These are phyloP conservation scores for Lagerstroemia speciosa DNA, from an alignment of 345 rosid genomes.

Conservation along the genomic window DNA sequence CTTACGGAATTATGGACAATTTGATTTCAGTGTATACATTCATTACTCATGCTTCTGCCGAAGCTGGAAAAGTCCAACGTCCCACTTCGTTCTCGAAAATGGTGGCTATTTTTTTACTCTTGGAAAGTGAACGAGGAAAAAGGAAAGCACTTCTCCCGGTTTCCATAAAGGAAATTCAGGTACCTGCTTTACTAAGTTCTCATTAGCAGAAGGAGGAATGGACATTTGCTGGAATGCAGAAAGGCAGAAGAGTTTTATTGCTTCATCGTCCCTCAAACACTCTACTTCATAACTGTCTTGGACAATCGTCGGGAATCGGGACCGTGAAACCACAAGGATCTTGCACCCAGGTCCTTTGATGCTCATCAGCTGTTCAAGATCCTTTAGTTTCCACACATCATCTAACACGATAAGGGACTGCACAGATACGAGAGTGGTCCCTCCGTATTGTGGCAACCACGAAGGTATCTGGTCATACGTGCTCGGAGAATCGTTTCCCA, in stretches of 20 bases:
- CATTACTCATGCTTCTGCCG: too few species aligned
- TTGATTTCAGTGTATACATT: too few species aligned
- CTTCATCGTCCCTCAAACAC: constrained; percentile 51
- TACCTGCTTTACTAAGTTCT: constrained; percentile 63
- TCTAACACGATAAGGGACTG: constrained; percentile 55
- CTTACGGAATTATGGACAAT: too few species aligned
- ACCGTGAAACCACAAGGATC: constrained; percentile 75
- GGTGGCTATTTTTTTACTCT: background rate
- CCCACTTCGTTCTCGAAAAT: background rate
- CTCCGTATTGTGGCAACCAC: constrained; percentile 29
- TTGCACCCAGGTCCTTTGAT: constrained; percentile 44
- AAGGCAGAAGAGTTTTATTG: constrained; percentile 57
- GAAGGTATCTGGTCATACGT: constrained; percentile 18
- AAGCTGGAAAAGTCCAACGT: background rate
- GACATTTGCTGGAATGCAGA: constrained; percentile 62
- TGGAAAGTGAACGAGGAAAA: background rate
- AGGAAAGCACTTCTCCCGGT: background rate
- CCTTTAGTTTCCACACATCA: constrained; percentile 69
- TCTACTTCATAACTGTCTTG: constrained; percentile 44
- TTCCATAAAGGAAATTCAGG: background rate
- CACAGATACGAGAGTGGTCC: background rate
- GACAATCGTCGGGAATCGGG: constrained; percentile 37
- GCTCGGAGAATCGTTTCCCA: constrained; percentile 28
- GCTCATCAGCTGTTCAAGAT: constrained; percentile 38
- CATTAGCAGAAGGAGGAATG: constrained; percentile 44